Conservation (phyloP, 2,329 filamentous ascomycete species). For the Davidsoniella virescens region DNA sequence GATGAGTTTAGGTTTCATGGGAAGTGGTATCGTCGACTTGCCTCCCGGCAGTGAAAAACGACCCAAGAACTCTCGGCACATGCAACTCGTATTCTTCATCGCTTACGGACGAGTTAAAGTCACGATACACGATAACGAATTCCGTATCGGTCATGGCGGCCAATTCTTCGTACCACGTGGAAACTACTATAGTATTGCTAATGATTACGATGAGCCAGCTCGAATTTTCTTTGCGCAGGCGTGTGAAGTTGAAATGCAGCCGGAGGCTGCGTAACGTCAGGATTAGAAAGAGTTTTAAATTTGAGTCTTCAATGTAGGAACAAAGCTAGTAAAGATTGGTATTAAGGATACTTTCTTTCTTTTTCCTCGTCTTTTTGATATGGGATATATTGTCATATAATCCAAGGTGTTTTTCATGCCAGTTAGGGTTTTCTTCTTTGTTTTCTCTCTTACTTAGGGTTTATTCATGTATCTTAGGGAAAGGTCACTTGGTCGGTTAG, state of each 20-base stretch:
- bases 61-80: slow-evolving; percentile 81
- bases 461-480: no score
- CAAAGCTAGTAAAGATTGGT: no score
- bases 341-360: no score
- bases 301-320: no score
- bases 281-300: no score
- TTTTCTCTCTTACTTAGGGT: no score
- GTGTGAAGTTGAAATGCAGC: slow-evolving; percentile 36
- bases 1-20: slow-evolving; percentile 69
- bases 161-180: slow-evolving; percentile 92
- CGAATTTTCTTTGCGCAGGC: slow-evolving; percentile 88
- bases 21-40: slow-evolving; percentile 76
- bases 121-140: slow-evolving; percentile 56
- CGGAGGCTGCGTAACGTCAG: slow-evolving; percentile 8
- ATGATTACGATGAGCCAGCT: slow-evolving; percentile 55
- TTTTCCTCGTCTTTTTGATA: no score
- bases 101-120: slow-evolving; percentile 69
- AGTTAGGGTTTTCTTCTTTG: no score
- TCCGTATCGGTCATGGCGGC: slow-evolving; percentile 73
- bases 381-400: no score
- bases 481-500: no score
- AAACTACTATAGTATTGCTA: slow-evolving; percentile 84
- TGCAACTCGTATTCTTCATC: slow-evolving; percentile 96
- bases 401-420: no score
- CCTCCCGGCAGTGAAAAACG: slow-evolving; percentile 71